A percentile compares a stretch with the other conserved stretches of the same genome.
phyloP scores from a whole-genome alignment of 2,329 filamentous ascomycete genomes.

The Rutstroemia sp. region DNA sequence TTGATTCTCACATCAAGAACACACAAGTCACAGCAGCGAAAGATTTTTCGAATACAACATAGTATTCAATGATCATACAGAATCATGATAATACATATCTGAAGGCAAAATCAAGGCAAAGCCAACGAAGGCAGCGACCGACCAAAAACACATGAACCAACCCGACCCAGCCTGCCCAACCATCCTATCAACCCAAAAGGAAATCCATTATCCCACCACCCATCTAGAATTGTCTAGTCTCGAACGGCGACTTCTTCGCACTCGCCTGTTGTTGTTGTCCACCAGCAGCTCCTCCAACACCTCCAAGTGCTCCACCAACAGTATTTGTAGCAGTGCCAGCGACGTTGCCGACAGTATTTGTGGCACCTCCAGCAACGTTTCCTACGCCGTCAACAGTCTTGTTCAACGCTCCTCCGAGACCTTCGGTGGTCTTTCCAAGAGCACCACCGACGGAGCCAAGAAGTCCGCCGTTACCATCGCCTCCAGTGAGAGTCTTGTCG shows the following conservation, averaged over 20 bases:
- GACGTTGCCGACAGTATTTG: conserved; percentile 5
- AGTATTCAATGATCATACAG: no score
- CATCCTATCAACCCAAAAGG: no score
- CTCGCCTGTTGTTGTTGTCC: conserved; percentile 11
- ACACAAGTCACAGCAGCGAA: no score
- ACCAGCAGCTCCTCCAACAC: neutral
- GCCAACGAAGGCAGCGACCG: no score
- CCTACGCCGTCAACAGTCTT: conserved; percentile 28
- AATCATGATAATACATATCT: no score
- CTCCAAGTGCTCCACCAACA: neutral
- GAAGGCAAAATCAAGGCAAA: no score
- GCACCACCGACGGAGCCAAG: conserved; percentile 29
- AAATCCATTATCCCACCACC: neutral
- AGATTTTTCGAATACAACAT: no score
- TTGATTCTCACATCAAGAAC: no score
- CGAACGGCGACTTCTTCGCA: no score
- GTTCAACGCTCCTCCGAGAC: conserved; percentile 29
- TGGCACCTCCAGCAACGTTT: conserved; percentile 27
- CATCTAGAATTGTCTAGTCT: neutral
- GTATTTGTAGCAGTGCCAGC: conserved; percentile 1
- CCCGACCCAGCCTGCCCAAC: no score
- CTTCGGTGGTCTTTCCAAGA: conserved; percentile 31
- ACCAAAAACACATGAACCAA: no score
- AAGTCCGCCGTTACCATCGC: conserved; percentile 33
- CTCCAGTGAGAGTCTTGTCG: conserved; percentile 34